Evolutionary conservation across 345 rosid genomes (phyloP).

Genomic region (Ceriops decandra): DNA sequence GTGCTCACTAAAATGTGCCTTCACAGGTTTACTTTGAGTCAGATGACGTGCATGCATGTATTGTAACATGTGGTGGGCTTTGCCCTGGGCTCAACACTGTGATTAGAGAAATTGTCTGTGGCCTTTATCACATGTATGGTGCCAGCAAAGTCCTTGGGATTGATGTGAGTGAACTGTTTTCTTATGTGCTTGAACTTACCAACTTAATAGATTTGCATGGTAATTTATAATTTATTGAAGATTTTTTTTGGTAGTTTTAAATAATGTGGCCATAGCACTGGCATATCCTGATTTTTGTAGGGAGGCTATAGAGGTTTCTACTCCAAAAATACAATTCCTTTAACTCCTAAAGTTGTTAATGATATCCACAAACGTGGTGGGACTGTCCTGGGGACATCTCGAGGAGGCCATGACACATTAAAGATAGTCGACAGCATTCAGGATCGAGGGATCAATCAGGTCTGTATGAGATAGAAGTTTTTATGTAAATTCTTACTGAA

Average conservation of each 20-base stretch:
- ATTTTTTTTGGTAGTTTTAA: neutral
- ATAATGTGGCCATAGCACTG: neutral
- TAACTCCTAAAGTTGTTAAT: conserved; percentile 59
- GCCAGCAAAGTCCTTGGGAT: conserved; percentile 37
- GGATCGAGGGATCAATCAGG: conserved; percentile 84
- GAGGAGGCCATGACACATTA: conserved; percentile 70
- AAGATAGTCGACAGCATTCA: conserved; percentile 86
- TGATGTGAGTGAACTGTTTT: conserved; percentile 32
- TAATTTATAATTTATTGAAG: neutral
- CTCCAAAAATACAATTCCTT: conserved; percentile 51
- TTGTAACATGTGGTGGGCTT: conserved; percentile 46
- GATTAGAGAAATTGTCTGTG: conserved; percentile 45
- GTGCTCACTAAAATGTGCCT: neutral
- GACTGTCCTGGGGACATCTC: conserved; percentile 70
- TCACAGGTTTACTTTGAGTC: conserved; percentile 38
- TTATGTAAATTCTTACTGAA: neutral
- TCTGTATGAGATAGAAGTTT: conserved; percentile 12
- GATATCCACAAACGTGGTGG: conserved; percentile 83
- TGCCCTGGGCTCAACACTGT: conserved; percentile 48
- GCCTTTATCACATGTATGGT: conserved; percentile 42
- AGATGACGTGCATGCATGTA: conserved; percentile 39
- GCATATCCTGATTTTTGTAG: conserved; percentile 28
- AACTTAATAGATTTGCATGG: neutral
- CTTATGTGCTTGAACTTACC: conserved; percentile 5
- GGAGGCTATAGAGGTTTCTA: conserved; percentile 88